Evolutionary conservation across 352 stramenopile species (phyloP), one percentile per base, ranked within the genome.

Genomic region (Pythium oligandrum): DNA sequence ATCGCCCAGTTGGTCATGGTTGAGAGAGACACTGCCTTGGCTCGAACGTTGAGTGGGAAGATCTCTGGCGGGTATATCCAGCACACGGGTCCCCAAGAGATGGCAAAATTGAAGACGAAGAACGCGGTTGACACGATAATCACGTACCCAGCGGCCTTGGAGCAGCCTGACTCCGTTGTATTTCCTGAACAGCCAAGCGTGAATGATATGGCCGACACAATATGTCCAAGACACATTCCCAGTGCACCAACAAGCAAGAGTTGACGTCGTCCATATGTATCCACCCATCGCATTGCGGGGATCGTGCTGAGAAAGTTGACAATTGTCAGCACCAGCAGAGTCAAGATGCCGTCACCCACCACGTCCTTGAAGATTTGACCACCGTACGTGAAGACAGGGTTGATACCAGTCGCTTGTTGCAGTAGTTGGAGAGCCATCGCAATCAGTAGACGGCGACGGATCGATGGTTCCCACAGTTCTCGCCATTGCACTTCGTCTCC

Each of bases 41-140:
- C 62, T 17, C 76, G 74, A 10, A 73, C 57, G 51, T 71, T 60
- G 39, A 87, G 47, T 11, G 71, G 68, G 53, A 85, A 86, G 58
- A 83, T 80, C 57, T 87, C 76, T 8, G 72, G 51, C 1, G 76
- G 72, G 42, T 84, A 82, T 30, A 83, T 75, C 76, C 76, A 87
- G 48, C 71, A 70, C 6, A 83, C 53, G 31, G 72, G 71, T 0
- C 74, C 74, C 76, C 73, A 84, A 4, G 68, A 79, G 43, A 77
- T 78, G 11, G 69, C 69, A 51, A 80, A 82, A 52, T 75, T 73
- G 57, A 79, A 79, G 6, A 83, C 53, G 36, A 72, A 77, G 51
- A 83, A 66, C 5, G 59, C 58, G 17, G 60, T 54, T 9, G 57
- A 50, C 30, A 73, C 34, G 30, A 86, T 64, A 33, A 86, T 71